Evolutionary conservation across 371 early-diverging fungal genomes (phyloP).

Genomic region (Actinomortierella ambigua): DNA sequence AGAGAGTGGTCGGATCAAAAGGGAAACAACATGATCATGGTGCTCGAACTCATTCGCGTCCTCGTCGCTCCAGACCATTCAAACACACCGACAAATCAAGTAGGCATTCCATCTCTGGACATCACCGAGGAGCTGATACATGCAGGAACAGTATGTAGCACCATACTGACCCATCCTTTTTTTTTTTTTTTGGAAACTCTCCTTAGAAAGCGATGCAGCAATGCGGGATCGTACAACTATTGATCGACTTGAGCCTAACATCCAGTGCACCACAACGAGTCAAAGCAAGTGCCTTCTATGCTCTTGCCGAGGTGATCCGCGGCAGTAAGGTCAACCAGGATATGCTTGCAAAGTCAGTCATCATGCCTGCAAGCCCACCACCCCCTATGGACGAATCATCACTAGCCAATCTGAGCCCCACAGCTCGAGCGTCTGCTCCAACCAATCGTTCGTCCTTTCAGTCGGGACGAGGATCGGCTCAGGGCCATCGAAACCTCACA

Average conservation of each 20-base stretch:
- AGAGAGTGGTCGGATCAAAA: slow-evolving; percentile 79
- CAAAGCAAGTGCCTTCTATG: slow-evolving; percentile 70
- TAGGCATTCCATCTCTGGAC: slow-evolving; percentile 6
- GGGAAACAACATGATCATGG: slow-evolving; percentile 78
- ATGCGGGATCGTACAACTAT: slow-evolving; percentile 62
- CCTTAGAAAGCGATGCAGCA: slow-evolving; percentile 75
- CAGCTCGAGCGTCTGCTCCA: slow-evolving; percentile 26
- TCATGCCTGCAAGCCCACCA: slow-evolving; percentile 45
- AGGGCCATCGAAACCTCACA: slow-evolving; percentile 23
- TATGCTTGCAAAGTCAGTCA: slow-evolving; percentile 61
- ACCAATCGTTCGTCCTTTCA: slow-evolving; percentile 37
- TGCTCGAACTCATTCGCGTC: slow-evolving; percentile 86
- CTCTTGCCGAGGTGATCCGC: slow-evolving; percentile 84
- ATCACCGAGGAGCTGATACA: background rate
- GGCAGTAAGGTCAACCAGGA: slow-evolving; percentile 77
- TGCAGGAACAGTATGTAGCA: background rate
- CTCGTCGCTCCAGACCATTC: slow-evolving; percentile 87
- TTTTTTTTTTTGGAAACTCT: background rate
- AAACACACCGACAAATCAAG: slow-evolving; percentile 87
- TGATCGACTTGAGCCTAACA: slow-evolving; percentile 55
- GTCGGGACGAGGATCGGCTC: slow-evolving; percentile 46
- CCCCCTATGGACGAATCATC: slow-evolving; percentile 8
- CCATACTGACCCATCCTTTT: background rate
- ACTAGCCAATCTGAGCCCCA: slow-evolving; percentile 12
- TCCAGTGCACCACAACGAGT: slow-evolving; percentile 54